Conservation (phyloP, 352 stramenopile genomes). For the Poterioochromonas sp. region DNA sequence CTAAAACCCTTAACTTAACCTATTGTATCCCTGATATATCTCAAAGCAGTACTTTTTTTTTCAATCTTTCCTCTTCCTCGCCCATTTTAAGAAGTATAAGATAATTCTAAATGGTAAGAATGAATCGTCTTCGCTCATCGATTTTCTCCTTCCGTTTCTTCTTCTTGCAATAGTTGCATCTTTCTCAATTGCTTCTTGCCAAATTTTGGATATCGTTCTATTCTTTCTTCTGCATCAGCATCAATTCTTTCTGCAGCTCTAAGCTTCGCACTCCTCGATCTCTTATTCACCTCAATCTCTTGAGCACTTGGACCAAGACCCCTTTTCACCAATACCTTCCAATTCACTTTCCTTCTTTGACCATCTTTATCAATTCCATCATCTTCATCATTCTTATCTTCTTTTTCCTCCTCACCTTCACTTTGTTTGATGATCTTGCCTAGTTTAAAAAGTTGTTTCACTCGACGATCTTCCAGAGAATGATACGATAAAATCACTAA, state of each 20-base stretch:
- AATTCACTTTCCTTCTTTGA: conserved; percentile 60
- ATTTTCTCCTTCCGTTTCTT: too few species aligned
- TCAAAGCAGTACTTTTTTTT: too few species aligned
- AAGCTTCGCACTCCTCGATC: conserved; percentile 66
- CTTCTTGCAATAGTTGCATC: too few species aligned
- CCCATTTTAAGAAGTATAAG: too few species aligned
- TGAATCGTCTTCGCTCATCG: too few species aligned
- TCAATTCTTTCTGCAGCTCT: conserved; percentile 51
- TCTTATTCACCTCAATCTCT: conserved; percentile 59
- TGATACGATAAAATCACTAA: conserved; percentile 72
- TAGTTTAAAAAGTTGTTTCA: conserved; percentile 63
- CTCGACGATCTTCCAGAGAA: conserved; percentile 65
- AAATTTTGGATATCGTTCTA: too few species aligned
- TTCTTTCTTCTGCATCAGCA: too few species aligned
- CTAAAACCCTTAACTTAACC: neutral
- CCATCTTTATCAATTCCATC: conserved; percentile 41
- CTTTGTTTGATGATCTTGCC: conserved; percentile 33
- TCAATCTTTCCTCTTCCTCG: too few species aligned
- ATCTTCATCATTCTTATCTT: conserved; percentile 8
- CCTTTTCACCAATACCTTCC: conserved; percentile 53
- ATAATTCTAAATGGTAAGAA: too few species aligned
- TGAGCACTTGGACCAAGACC: conserved; percentile 52
- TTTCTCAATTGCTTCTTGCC: too few species aligned
- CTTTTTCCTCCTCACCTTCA: conserved; percentile 1
- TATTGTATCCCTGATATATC: too few species aligned